phyloP scores from a whole-genome alignment of 2,329 filamentous ascomycete genomes.

The Coleophoma crateriformis region DNA sequence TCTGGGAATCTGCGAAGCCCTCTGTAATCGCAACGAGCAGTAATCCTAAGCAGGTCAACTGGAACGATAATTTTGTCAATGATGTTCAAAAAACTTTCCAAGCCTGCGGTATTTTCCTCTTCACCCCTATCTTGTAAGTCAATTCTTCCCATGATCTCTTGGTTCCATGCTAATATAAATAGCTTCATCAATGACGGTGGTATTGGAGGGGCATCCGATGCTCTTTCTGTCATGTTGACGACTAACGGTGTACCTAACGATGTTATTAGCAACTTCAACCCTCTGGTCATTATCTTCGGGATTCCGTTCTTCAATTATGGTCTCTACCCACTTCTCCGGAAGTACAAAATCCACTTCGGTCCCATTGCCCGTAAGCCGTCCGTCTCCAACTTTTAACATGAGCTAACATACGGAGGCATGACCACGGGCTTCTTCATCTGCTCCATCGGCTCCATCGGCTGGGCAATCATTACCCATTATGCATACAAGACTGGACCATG shows the following conservation, averaged over 20 bases:
- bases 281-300: conserved; percentile 68
- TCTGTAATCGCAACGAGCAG: conserved; percentile 47
- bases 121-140: conserved; percentile 36
- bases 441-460: conserved; percentile 50
- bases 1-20: conserved; percentile 67
- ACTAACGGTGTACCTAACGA: conserved; percentile 73
- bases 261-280: conserved; percentile 69
- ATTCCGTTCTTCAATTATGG: conserved; percentile 64
- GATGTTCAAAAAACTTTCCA: conserved; percentile 66
- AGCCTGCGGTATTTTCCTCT: conserved; percentile 63
- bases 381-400: neutral
- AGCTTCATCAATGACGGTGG: conserved; percentile 28
- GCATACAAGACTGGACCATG: conserved; percentile 60
- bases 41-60: conserved; percentile 67
- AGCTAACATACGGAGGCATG: conserved; percentile 40
- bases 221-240: conserved; percentile 54
- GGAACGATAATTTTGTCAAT: conserved; percentile 77
- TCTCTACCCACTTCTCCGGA: conserved; percentile 64
- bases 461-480: conserved; percentile 51
- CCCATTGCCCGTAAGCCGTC: conserved; percentile 53
- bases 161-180: too few species aligned
- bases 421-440: conserved; percentile 63
- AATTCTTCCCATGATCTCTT: too few species aligned
- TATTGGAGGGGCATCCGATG: conserved; percentile 42
- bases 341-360: conserved; percentile 57